Evolutionary conservation across 257 asterid species (phyloP).

Genomic region (Lithospermum erythrorhizon): DNA sequence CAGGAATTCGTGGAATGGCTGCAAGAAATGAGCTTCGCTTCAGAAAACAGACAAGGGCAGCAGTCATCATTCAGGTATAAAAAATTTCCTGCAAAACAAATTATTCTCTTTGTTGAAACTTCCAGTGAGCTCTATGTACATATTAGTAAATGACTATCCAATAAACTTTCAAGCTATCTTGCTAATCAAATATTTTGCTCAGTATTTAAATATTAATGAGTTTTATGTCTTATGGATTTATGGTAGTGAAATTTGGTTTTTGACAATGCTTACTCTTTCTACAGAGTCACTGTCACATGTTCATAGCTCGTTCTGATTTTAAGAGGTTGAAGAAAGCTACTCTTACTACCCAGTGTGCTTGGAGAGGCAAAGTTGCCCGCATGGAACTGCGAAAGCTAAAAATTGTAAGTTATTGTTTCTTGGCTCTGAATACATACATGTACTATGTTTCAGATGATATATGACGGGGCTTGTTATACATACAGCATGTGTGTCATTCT

Average conservation of each 20-base stretch:
- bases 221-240: background rate
- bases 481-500: background rate
- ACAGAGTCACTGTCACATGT: slow-evolving; percentile 84
- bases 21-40: slow-evolving; percentile 82
- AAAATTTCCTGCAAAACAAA: slow-evolving; percentile 1
- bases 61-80: slow-evolving; percentile 70
- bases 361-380: slow-evolving; percentile 91
- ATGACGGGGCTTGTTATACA: background rate
- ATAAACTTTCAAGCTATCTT: background rate
- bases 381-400: slow-evolving; percentile 68
- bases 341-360: slow-evolving; percentile 81
- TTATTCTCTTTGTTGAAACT: background rate
- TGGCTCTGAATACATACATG: slow-evolving; percentile 10
- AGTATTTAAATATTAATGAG: background rate
- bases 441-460: background rate
- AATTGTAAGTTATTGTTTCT: slow-evolving; percentile 47
- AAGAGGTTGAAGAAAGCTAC: slow-evolving; percentile 64
- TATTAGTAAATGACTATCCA: background rate
- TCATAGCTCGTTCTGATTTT: slow-evolving; percentile 54
- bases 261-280: slow-evolving; percentile 17
- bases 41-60: slow-evolving; percentile 73
- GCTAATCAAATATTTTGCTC: background rate
- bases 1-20: slow-evolving; percentile 96
- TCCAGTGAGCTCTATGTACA: background rate
- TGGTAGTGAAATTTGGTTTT: too few relatives aligned